Conservation (phyloP, 176 grass and related monocot genomes). For the Bolboschoenus planiculmis region DNA sequence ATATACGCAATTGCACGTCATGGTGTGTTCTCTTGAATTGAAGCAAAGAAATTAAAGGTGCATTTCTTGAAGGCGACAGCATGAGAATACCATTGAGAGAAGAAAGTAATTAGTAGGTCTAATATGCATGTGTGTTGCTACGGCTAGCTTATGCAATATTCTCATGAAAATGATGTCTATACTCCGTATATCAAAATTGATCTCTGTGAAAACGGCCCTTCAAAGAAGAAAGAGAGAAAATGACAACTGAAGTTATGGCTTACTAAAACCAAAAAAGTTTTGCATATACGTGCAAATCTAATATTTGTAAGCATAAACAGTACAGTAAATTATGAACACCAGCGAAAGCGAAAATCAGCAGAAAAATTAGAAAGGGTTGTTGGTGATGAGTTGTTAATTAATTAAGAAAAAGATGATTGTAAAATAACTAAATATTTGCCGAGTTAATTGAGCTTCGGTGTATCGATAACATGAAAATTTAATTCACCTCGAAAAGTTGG, state of each 20-base stretch:
- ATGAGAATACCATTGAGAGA: background rate
- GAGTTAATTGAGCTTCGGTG: background rate
- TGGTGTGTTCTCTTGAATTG: background rate
- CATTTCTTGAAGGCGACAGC: background rate
- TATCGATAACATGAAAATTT: background rate
- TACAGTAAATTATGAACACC: background rate
- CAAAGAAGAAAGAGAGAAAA: background rate
- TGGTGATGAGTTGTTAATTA: background rate
- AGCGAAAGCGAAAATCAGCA: background rate
- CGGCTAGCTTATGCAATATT: background rate
- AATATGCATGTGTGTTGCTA: background rate
- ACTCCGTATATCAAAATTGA: background rate
- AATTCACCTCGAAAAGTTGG: background rate
- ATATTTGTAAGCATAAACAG: background rate
- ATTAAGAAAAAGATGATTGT: background rate
- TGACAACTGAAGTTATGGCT: background rate
- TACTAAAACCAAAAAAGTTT: background rate
- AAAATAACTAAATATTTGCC: background rate
- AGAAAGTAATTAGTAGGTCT: background rate
- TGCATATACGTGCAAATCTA: background rate
- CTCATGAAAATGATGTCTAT: background rate
- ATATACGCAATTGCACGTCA: background rate
- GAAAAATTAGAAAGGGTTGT: background rate
- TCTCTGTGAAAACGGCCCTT: background rate
- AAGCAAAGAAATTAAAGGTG: background rate